A percentile compares a stretch with the other conserved stretches of the same genome.
Evolutionary conservation across 83 land plant species (phyloP).

Genomic region (Picea abies): DNA sequence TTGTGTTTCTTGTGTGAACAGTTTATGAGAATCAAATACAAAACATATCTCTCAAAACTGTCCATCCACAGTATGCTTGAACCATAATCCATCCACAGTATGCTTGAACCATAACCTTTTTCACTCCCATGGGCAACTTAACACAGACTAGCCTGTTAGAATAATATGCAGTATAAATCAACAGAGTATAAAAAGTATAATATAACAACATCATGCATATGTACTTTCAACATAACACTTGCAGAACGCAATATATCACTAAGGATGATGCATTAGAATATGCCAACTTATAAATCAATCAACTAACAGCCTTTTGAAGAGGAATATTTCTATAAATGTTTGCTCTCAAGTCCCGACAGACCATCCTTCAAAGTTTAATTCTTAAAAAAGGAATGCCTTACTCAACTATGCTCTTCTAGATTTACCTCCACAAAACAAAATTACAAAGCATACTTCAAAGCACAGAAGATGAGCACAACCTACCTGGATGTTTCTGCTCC

Average conservation of each 20-base stretch:
- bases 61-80: too few relatives aligned
- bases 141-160: not conserved
- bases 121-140: not conserved
- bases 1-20: not conserved
- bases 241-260: not conserved
- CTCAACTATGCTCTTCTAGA: not conserved
- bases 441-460: too few relatives aligned
- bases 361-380: not conserved
- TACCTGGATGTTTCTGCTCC: slow-evolving; percentile 10
- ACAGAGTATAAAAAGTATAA: not conserved
- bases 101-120: not conserved
- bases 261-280: not conserved
- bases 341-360: not conserved
- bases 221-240: too few relatives aligned
- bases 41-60: not conserved
- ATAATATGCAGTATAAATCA: not conserved
- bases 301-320: not conserved
- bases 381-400: not conserved
- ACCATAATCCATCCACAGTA: too few relatives aligned
- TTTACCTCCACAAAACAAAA: not conserved
- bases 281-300: not conserved
- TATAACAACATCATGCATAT: not conserved
- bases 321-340: not conserved
- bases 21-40: not conserved
- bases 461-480: not conserved